phyloP scores from a whole-genome alignment of 208 protist species.

The Leishmania arabica region DNA sequence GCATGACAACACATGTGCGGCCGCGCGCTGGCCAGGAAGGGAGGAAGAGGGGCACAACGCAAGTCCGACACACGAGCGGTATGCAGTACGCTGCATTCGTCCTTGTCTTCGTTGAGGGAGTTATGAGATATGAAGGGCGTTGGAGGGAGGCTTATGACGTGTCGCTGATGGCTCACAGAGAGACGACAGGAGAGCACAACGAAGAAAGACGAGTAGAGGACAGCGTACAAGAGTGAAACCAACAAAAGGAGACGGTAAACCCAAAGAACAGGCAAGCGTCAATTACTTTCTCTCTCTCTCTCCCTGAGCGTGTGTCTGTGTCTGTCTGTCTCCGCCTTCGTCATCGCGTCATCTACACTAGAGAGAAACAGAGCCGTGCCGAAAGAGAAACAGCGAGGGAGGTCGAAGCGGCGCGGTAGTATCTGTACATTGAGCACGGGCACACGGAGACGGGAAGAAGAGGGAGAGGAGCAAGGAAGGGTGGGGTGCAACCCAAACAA shows the following conservation, averaged over 20 bases:
- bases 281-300: too few species aligned
- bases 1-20: neutral
- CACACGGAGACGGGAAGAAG: neutral
- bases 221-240: slow-evolving; percentile 2
- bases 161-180: neutral
- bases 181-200: neutral
- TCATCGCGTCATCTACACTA: neutral
- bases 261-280: neutral
- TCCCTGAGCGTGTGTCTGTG: neutral
- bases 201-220: neutral
- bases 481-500: neutral
- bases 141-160: neutral
- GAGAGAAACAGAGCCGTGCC: neutral
- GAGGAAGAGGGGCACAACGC: neutral
- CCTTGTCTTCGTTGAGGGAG: neutral
- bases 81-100: too few species aligned
- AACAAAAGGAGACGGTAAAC: neutral
- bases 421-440: neutral
- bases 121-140: neutral
- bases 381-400: neutral
- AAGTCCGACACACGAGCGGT: too few species aligned
- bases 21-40: neutral
- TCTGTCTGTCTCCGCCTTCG: neutral
- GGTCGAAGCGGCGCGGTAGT: neutral
- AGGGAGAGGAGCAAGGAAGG: neutral